Evolutionary conservation across 768 basidiomycete species (phyloP).

Genomic region (Auriscalpium orientale): DNA sequence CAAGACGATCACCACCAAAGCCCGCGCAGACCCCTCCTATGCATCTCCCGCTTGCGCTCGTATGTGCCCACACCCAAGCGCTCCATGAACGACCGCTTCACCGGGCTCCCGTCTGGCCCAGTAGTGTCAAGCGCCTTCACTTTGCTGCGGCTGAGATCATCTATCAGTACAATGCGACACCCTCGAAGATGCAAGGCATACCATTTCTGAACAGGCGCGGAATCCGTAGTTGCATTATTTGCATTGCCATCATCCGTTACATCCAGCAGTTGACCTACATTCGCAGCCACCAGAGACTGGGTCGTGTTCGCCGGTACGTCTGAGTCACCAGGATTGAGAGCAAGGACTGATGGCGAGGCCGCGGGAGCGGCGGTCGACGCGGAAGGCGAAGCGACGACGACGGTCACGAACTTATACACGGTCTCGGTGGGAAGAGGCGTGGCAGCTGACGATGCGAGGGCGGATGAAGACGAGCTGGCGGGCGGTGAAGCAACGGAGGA

Average conservation of each 20-base stretch:
- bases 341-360: background rate
- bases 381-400: background rate
- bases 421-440: background rate
- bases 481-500: background rate
- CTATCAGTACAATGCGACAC: background rate
- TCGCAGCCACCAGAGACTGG: background rate
- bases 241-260: background rate
- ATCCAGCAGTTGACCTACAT: background rate
- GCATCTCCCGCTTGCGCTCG: conserved; percentile 3
- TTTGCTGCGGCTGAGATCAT: background rate
- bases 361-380: background rate
- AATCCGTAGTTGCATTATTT: background rate
- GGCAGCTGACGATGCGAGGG: background rate
- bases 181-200: background rate
- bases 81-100: background rate
- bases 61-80: background rate
- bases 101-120: background rate
- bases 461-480: background rate
- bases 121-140: background rate
- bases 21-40: background rate
- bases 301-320: background rate
- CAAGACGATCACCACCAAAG: background rate
- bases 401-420: background rate
- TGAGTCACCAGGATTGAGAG: background rate
- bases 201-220: background rate